Evolutionary conservation across 176 grass and related monocot genomes (phyloP).

Genomic region (Zizania latifolia): DNA sequence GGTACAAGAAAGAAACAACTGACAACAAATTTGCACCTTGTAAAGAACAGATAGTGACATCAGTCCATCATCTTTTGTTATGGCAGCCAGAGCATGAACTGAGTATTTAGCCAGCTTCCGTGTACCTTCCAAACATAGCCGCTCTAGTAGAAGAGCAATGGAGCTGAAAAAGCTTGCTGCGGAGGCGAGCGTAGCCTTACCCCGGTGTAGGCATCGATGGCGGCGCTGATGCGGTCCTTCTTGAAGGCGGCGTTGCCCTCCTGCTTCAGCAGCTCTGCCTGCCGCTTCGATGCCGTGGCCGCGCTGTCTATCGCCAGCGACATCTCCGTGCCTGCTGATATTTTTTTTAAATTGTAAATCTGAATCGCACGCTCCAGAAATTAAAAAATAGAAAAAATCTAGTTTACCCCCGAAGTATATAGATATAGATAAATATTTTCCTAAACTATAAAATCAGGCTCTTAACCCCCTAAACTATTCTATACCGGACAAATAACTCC

Average conservation of each 20-base stretch:
- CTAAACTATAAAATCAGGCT: too few species aligned
- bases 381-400: too few species aligned
- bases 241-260: constrained; percentile 70
- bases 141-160: constrained; percentile 87
- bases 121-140: constrained; percentile 83
- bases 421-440: too few species aligned
- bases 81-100: constrained; percentile 85
- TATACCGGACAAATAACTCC: too few species aligned
- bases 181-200: neutral
- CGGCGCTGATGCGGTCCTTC: constrained; percentile 77
- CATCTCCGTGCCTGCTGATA: too few species aligned
- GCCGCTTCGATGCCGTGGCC: constrained; percentile 41
- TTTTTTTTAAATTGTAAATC: too few species aligned
- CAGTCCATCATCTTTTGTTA: too few species aligned
- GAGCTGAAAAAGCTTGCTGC: constrained; percentile 45
- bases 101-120: constrained; percentile 91
- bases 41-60: too few species aligned
- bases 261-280: constrained; percentile 74
- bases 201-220: constrained; percentile 94
- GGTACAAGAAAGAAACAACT: constrained; percentile 14
- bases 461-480: too few species aligned
- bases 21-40: too few species aligned
- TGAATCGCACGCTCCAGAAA: too few species aligned
- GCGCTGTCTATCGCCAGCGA: constrained; percentile 33
- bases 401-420: too few species aligned